Base-by-base conservation (phyloP, 202 grass and related monocot species). In the Hordeum pubiflorum region DNA sequence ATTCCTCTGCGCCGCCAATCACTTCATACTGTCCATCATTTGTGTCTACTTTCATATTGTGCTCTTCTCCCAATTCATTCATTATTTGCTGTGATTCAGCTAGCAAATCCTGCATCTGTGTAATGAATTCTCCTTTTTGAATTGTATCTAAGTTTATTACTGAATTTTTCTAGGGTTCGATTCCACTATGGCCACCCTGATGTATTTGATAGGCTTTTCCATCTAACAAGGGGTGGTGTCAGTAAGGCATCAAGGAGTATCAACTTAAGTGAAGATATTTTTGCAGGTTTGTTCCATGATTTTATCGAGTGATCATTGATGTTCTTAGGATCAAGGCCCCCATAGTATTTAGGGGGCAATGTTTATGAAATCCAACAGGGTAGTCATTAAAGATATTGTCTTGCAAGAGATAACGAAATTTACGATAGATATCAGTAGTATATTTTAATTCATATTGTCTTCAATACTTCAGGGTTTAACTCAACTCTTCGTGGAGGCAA, bases 161-260 rank as follows among this genome's bases (percentile, higher is more conserved):
- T 87, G 33, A 43, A 31, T 81, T 81, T 79, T 31, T 81, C 55
- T 71, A 84, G 64, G 84, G 75, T 83, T 43, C 85, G 94, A 10
- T 97, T 97, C 85, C 94, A 97, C 87, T 97, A 97, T 85, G 94
- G 94, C 7, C 91, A 97, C 91, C 94, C 91, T 27, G 94, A 97
- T 87, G 86, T 97, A 82, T 97, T 94, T 71, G 94, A 97, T 81
- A 92, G 94, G 72, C 64, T 97, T 90, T 97, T 97, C 71, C 91
- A 97, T 91, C 78, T 97, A 69, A 90, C 91, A 78, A 92, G 91
- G 85, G 94, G 94, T 79, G 94, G 94, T 68, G 82, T 97, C 71
- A 92, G 91, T 85, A 97, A 97, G 90, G 94, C 94, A 83, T 97
- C 94, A 79, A 90, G 81, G 80, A 97, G 84, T 69, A 92, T 97